Conservation (phyloP, 352 stramenopile species). For the Halophytophthora polymorphica region DNA sequence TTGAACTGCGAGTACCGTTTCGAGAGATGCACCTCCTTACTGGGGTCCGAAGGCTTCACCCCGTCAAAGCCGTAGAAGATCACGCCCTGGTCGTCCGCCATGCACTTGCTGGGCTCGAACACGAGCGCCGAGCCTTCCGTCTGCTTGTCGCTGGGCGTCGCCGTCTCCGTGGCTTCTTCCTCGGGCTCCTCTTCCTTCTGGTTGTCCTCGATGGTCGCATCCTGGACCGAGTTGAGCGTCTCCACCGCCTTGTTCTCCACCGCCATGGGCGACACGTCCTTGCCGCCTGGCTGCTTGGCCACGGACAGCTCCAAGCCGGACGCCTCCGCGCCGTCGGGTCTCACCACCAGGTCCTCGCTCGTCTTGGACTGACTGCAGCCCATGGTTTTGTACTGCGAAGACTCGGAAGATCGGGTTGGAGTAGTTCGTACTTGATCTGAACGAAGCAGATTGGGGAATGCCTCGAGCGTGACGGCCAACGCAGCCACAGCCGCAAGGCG, state of each 20-base stretch:
- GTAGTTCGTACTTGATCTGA: too few relatives aligned
- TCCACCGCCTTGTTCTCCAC: not conserved
- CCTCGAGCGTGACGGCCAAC: too few relatives aligned
- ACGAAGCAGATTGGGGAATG: too few relatives aligned
- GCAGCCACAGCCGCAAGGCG: too few relatives aligned
- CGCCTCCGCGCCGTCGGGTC: constrained; percentile 9
- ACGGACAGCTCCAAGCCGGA: constrained; percentile 20
- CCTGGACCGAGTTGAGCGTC: not conserved
- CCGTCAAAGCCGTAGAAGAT: constrained; percentile 53
- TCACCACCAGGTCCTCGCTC: constrained; percentile 24
- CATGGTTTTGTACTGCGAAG: constrained; percentile 15
- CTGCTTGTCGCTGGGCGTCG: constrained; percentile 6
- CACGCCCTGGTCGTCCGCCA: constrained; percentile 23
- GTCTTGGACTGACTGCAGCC: constrained; percentile 40
- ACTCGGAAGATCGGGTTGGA: too few relatives aligned
- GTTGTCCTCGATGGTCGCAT: not conserved
- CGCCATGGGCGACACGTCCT: constrained; percentile 17
- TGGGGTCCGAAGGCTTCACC: constrained; percentile 29
- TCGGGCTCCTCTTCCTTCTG: not conserved
- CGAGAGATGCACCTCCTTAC: constrained; percentile 32
- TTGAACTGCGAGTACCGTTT: constrained; percentile 82
- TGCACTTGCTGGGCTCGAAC: constrained; percentile 33
- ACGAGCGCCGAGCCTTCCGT: constrained; percentile 9
- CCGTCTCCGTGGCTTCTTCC: not conserved
- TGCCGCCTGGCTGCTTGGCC: constrained; percentile 23